Evolutionary conservation across 441 rosid species (phyloP), one percentile per base, ranked within the genome.

Genomic region (Syzygium syzygioides): DNA sequence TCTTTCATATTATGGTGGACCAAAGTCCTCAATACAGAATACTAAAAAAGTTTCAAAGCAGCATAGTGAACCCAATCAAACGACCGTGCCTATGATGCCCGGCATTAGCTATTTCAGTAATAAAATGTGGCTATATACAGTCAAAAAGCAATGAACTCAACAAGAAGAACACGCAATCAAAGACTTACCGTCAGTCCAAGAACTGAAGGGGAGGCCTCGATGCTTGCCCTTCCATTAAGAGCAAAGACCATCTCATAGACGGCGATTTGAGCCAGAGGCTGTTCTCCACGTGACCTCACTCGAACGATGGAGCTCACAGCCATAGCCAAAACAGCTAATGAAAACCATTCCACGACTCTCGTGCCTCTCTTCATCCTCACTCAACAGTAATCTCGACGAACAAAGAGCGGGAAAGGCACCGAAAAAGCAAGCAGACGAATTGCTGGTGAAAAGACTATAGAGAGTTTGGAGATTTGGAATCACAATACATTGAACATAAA

Each of bases 231-330:
- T 17, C 66, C 91, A 86, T 90, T 84, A 86, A 95, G 91, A 91
- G 94, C 87, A 37, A 91, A 91, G 41, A 86, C 89, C 50, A 93
- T 88, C 89, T 89, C 90, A 53, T 92, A 94, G 85, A 97, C 68
- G 85, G 92, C 94, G 88, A 97, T 95, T 87, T 90, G 92, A 18
- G 98, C 93, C 56, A 97, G 93, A 66, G 98, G 97, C 52, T 96
- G 96, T 80, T 86, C 95, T 89, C 93, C 92, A 92, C 95, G 95
- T 23, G 97, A 94, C 57, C 68, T 87, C 88, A 91, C 92, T 88
- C 71, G 87, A 86, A 88, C 90, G 91, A 94, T 80, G 87, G 19
- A 54, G 34, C 17, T 25, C 17, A n/a, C 62, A 32, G 30, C 86
- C 28, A 55, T 17, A 26, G 64, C 26, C 86, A 85, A 25, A 55